Conservation (phyloP, 306 rosid species). For the Pyrus pyrifolia region DNA sequence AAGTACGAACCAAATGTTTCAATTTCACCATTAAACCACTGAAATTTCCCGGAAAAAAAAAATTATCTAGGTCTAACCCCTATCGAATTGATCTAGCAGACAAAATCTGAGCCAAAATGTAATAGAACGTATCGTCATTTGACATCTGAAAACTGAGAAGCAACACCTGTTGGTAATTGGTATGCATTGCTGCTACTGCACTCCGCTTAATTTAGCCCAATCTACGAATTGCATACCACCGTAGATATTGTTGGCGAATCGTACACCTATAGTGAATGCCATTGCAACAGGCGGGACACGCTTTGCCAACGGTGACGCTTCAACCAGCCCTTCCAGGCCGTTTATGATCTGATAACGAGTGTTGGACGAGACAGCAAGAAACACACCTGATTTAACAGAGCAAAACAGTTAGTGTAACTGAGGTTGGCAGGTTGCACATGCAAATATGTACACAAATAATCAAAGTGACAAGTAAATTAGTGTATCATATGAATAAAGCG, state of each 20-base stretch:
- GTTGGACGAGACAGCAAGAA: conserved; percentile 89
- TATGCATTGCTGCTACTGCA: conserved; percentile 35
- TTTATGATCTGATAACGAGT: conserved; percentile 78
- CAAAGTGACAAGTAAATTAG: too few relatives aligned
- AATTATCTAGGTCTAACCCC: background rate
- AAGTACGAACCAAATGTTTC: background rate
- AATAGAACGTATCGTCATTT: background rate
- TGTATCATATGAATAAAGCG: too few relatives aligned
- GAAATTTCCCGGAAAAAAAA: background rate
- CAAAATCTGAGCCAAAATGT: background rate
- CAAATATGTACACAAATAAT: too few relatives aligned
- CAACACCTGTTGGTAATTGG: background rate
- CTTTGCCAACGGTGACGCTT: conserved; percentile 69
- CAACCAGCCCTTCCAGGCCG: conserved; percentile 73
- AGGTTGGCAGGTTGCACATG: background rate
- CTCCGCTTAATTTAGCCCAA: conserved; percentile 92
- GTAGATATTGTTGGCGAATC: conserved; percentile 87
- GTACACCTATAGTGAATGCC: conserved; percentile 78
- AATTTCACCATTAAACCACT: background rate
- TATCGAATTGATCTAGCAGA: background rate
- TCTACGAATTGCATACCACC: conserved; percentile 97
- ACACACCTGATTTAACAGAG: conserved; percentile 52
- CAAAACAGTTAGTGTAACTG: background rate
- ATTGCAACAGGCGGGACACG: conserved; percentile 70
- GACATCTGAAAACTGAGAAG: background rate